These are phyloP conservation scores for Phaeosphaeriaceae sp. DNA, from an alignment of 2,329 filamentous ascomycete genomes.

Conservation along the genomic window DNA sequence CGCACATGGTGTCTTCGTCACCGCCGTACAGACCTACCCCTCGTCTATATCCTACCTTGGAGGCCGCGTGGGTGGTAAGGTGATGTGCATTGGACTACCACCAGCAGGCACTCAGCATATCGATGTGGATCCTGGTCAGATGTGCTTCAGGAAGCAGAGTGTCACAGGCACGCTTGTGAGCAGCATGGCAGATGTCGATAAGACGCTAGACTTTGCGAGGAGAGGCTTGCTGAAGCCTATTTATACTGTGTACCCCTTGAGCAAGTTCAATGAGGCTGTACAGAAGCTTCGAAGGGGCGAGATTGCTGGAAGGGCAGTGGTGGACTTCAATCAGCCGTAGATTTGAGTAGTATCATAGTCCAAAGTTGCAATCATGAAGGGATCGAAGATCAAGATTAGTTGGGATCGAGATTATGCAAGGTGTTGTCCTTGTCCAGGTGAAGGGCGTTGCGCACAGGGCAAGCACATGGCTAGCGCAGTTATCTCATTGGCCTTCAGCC, in stretches of 20 bases:
- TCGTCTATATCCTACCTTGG: slow-evolving; percentile 46
- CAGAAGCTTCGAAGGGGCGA: slow-evolving; percentile 58
- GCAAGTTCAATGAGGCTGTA: slow-evolving; percentile 58
- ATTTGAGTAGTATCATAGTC: too few relatives aligned
- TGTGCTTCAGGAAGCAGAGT: slow-evolving; percentile 46
- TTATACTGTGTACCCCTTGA: slow-evolving; percentile 57
- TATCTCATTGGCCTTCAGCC: slow-evolving; percentile 24
- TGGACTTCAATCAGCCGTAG: slow-evolving; percentile 59
- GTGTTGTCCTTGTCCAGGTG: too few relatives aligned
- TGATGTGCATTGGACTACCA: slow-evolving; percentile 61
- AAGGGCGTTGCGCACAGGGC: neutral
- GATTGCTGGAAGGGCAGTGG: slow-evolving; percentile 60
- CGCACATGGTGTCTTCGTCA: slow-evolving; percentile 50
- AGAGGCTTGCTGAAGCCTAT: slow-evolving; percentile 59
- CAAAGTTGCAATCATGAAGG: too few relatives aligned
- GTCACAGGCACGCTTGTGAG: slow-evolving; percentile 53
- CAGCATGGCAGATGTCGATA: slow-evolving; percentile 57
- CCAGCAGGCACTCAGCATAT: slow-evolving; percentile 39
- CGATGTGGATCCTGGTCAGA: slow-evolving; percentile 42
- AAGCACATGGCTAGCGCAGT: slow-evolving; percentile 9
- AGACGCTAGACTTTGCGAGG: slow-evolving; percentile 57
- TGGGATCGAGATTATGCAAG: too few relatives aligned
- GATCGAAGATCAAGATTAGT: too few relatives aligned
- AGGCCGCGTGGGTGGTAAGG: slow-evolving; percentile 56
- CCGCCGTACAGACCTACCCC: slow-evolving; percentile 43